Base-by-base conservation (phyloP, 352 stramenopile genomes). In the Pythium scleroteichum region DNA sequence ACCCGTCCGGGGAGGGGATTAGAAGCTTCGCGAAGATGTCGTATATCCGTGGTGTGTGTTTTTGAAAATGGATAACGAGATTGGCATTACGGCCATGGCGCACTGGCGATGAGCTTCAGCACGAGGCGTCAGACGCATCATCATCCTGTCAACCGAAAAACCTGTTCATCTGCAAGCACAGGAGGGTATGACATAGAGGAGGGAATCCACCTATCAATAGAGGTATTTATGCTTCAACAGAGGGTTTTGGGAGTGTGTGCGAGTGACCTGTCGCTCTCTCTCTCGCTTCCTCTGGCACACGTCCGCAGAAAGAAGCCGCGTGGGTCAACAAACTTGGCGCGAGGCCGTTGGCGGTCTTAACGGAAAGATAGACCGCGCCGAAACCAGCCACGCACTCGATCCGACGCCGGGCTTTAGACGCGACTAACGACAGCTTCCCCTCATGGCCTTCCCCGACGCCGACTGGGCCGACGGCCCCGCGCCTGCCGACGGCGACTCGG, bases 401-500 rank as follows among this genome's bases (percentile, higher is more conserved):
- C n/a, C n/a, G n/a, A n/a, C n/a, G n/a, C n/a, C n/a, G n/a, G n/a
- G n/a, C n/a, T n/a, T n/a, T n/a, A n/a, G n/a, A n/a, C n/a, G n/a
- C n/a, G n/a, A n/a, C n/a, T n/a, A n/a, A n/a, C n/a, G n/a, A n/a
- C n/a, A n/a, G n/a, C n/a, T n/a, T n/a, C n/a, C n/a, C n/a, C n/a
- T n/a, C 29, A 35, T 35, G 29, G 29, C 5, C 29, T 35, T 35
- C 5, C 29, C 29, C 5, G 29, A 5, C 29, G 29, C 5, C 29
- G 29, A 5, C 29, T 35, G n/a, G n/a, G n/a, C n/a, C n/a, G n/a
- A n/a, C n/a, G n/a, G n/a, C 29, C 29, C 29, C 29, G 29, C 10
- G 29, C 29, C 29, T 10, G 44, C 45, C 27, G 47, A 8, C 41
- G 48, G 53, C 23, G 68, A 86, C 22, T 75, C 76, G 13, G 77